Conservation (phyloP, 768 basidiomycete genomes). For the Pleurotus citrinopileatus region DNA sequence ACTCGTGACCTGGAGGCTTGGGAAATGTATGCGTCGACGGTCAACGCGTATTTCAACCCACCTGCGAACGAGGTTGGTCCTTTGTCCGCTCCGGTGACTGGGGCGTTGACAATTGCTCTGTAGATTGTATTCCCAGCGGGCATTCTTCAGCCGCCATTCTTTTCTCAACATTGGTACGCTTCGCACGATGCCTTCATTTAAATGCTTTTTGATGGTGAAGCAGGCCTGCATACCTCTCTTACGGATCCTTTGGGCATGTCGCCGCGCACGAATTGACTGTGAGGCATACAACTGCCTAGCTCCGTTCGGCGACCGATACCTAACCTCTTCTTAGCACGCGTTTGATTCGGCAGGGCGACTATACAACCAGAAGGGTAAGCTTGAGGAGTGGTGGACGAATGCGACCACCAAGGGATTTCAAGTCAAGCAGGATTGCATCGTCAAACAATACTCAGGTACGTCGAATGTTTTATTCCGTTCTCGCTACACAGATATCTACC, state of each 20-base stretch:
- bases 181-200: not conserved
- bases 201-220: slow-evolving; percentile 9
- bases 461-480: not conserved
- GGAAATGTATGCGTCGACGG: slow-evolving; percentile 86
- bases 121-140: slow-evolving; percentile 97
- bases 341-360: slow-evolving; percentile 88
- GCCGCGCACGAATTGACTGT: slow-evolving; percentile 93
- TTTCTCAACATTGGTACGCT: slow-evolving; percentile 67
- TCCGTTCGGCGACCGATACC: not conserved
- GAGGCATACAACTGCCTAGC: slow-evolving; percentile 20
- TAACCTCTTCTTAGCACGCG: slow-evolving; percentile 56
- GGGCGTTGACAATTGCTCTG: not conserved
- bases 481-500: not conserved
- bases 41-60: slow-evolving; percentile 88
- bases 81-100: not conserved
- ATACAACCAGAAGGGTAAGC: slow-evolving; percentile 87
- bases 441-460: slow-evolving; percentile 86
- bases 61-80: slow-evolving; percentile 81
- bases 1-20: slow-evolving; percentile 69
- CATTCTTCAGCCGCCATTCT: slow-evolving; percentile 91
- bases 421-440: slow-evolving; percentile 80
- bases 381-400: slow-evolving; percentile 94
- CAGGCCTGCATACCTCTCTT: slow-evolving; percentile 87
- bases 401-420: slow-evolving; percentile 82
- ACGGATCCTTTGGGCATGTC: slow-evolving; percentile 90